phyloP scores from a whole-genome alignment of 1,284 basidiomycete genomes.

The Cryptococcus floricola region DNA sequence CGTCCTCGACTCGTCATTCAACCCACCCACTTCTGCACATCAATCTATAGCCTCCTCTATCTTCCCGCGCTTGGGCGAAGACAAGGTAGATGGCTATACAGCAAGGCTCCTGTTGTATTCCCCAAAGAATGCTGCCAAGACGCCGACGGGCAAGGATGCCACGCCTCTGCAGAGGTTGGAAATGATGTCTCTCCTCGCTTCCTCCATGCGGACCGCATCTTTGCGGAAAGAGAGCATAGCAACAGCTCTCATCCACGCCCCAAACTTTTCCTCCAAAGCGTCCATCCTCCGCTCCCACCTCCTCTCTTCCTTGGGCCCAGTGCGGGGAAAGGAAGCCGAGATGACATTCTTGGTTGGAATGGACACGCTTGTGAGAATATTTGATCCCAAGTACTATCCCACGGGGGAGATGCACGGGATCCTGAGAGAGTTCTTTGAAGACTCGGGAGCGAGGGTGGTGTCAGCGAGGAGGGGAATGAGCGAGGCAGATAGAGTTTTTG shows the following conservation, averaged over 20 bases:
- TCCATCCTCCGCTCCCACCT: conserved; percentile 56
- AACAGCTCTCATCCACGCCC: conserved; percentile 77
- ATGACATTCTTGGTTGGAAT: conserved; percentile 62
- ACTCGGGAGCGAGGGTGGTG: conserved; percentile 53
- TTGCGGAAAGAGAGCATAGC: conserved; percentile 58
- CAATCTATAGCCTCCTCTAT: conserved; percentile 61
- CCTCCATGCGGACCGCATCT: neutral
- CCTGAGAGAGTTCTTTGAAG: conserved; percentile 22
- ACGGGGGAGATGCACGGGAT: conserved; percentile 47
- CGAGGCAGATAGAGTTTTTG: conserved; percentile 28
- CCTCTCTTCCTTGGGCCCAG: neutral
- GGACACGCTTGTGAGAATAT: conserved; percentile 83
- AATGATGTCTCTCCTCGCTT: conserved; percentile 67
- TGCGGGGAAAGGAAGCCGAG: conserved; percentile 37
- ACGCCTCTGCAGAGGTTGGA: conserved; percentile 68
- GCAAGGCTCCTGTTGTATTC: conserved; percentile 79
- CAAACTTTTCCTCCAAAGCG: conserved; percentile 84
- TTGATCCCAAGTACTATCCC: conserved; percentile 73
- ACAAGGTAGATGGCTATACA: conserved; percentile 55
- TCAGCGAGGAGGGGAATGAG: conserved; percentile 60
- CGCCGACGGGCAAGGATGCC: conserved; percentile 64
- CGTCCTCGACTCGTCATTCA: conserved; percentile 88
- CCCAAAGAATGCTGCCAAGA: conserved; percentile 85
- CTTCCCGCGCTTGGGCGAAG: neutral
- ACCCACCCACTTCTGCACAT: conserved; percentile 87